Evolutionary conservation across 441 rosid species (phyloP), one percentile per base, ranked within the genome.

Genomic region (Adansonia grandidieri): DNA sequence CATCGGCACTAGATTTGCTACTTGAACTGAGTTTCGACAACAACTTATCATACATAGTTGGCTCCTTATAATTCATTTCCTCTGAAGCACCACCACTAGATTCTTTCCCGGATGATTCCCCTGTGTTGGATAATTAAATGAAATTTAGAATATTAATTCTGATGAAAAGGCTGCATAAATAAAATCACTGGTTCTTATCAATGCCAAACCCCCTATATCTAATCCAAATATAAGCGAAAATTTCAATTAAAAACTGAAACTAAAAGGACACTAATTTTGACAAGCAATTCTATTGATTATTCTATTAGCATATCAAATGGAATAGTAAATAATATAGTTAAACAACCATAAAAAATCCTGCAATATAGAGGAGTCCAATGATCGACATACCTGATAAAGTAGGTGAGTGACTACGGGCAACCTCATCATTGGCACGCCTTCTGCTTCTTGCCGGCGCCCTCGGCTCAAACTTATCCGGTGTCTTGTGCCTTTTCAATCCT

Each of bases 31-130:
- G 87, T 72, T 86, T 81, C 75, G 64, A 82, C 57, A 90, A 71
- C 80, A 92, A 84, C 75, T 78, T 80, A 51, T 90, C 84, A 68
- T 91, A 92, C 4, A 70, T 51, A 1, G 92, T 84, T 1, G 87
- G 84, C 77, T 91, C 89, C 71, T 80, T 87, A 77, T 79, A 80
- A 66, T 79, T 73, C 28, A 81, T 19, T 78, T 79, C 80, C 80
- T 84, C 87, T 0, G 81, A 48, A 45, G 71, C 88, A 47, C 19
- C 80, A 37, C 78, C 85, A 17, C 67, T 40, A 24, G 77, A 53
- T 8, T 85, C 81, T 76, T 69, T 83, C 13, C 77, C 80, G 19
- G 78, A 48, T 72, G 76, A 84, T 60, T 84, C 92, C 50, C 51
- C 85, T 80, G 37, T 17, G n/a, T 22, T 24, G 19, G 62, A 45